phyloP scores from a whole-genome alignment of 805 yeast species.

The Yarrowia bubula region DNA sequence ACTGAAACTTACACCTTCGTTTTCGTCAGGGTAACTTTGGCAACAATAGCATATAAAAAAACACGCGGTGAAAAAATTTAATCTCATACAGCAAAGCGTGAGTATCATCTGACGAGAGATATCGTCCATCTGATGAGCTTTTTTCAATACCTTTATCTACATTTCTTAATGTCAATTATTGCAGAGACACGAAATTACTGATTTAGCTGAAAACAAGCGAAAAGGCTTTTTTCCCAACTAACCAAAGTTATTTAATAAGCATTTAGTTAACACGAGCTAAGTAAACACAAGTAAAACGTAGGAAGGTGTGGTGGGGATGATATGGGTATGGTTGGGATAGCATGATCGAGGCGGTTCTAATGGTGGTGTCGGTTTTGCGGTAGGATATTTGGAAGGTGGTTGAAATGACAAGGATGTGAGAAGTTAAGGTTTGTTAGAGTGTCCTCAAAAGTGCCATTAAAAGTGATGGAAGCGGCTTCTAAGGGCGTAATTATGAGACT shows the following conservation, averaged over 20 bases:
- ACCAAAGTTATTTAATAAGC: neutral
- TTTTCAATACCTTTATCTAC: slow-evolving; percentile 22
- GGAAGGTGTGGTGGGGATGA: too few species aligned
- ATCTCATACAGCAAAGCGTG: neutral
- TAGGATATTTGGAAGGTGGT: too few species aligned
- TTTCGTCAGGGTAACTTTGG: slow-evolving; percentile 4
- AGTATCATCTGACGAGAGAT: neutral
- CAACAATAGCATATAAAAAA: neutral
- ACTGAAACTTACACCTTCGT: neutral
- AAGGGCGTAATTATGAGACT: too few species aligned
- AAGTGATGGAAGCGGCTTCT: too few species aligned
- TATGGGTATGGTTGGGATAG: too few species aligned
- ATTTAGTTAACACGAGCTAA: too few species aligned
- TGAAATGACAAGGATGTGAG: too few species aligned
- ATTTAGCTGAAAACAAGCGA: neutral
- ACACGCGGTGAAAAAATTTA: neutral
- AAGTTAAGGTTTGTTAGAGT: too few species aligned
- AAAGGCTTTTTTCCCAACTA: neutral
- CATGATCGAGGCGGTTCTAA: too few species aligned
- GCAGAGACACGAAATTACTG: slow-evolving; percentile 23
- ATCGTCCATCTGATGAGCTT: neutral
- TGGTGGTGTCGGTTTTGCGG: too few species aligned
- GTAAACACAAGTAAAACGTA: too few species aligned
- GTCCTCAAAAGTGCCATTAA: too few species aligned
- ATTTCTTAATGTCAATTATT: slow-evolving; percentile 21